These are phyloP conservation scores for Massariosphaeria phaeospora DNA, from an alignment of 495 filamentous ascomycete genomes.

Conservation along the genomic window DNA sequence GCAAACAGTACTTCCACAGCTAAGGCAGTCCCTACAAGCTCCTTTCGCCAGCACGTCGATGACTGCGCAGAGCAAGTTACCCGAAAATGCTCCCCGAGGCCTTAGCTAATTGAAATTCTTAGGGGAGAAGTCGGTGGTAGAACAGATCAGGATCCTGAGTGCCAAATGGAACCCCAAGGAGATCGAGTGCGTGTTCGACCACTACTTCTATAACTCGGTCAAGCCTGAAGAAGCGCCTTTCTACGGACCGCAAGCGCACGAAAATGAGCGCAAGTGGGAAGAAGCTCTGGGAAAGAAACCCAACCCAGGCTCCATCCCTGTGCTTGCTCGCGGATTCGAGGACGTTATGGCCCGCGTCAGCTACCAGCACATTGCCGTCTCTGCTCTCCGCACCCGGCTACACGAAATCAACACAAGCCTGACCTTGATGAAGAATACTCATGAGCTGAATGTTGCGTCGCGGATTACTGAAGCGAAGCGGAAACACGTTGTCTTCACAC, in stretches of 20 bases:
- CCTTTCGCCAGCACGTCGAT: conserved; percentile 7
- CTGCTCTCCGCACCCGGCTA: conserved; percentile 68
- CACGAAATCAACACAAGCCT: conserved; percentile 87
- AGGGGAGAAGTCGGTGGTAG: conserved; percentile 75
- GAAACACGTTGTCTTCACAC: conserved; percentile 72
- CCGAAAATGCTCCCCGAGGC: background rate
- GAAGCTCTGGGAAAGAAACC: conserved; percentile 84
- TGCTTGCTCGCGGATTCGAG: conserved; percentile 62
- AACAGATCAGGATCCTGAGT: conserved; percentile 73
- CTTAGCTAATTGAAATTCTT: background rate
- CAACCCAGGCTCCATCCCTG: conserved; percentile 68
- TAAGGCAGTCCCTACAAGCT: conserved; percentile 36
- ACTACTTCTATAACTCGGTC: conserved; percentile 93
- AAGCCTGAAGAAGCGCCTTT: conserved; percentile 71
- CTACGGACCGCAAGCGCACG: conserved; percentile 69
- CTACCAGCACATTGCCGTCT: conserved; percentile 68
- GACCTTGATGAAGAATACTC: conserved; percentile 68
- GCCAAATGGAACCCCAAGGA: conserved; percentile 77
- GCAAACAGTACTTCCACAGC: conserved; percentile 43
- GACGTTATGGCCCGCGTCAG: conserved; percentile 71
- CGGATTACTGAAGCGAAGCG: conserved; percentile 74
- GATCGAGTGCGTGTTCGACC: conserved; percentile 71
- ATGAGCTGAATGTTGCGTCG: conserved; percentile 76
- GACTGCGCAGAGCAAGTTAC: conserved; percentile 23
- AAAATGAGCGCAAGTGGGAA: conserved; percentile 86